Percentiles rank a stretch among this genome's conserved stretches.
These are phyloP conservation scores for Sonneratia alba DNA, from an alignment of 345 rosid species.

Conservation along the genomic window DNA sequence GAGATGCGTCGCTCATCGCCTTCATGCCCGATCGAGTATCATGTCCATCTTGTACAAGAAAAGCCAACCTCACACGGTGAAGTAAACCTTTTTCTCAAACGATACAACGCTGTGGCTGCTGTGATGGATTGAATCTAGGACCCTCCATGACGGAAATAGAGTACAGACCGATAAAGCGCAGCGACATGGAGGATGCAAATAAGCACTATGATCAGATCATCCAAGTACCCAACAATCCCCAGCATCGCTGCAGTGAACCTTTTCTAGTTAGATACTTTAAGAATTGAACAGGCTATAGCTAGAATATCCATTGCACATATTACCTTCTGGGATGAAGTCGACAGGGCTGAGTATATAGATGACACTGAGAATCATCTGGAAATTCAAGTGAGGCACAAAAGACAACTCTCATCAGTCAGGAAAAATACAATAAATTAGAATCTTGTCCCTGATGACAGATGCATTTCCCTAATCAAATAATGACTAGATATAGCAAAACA, in stretches of 20 bases:
- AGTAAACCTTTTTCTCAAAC: not conserved
- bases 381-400: conserved; percentile 5
- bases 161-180: conserved; percentile 75
- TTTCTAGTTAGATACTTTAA: not conserved
- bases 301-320: not conserved
- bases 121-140: conserved; percentile 14
- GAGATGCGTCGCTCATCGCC: not conserved
- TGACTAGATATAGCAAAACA: not conserved
- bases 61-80: not conserved
- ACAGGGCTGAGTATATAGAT: conserved; percentile 76
- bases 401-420: conserved; percentile 2
- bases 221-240: conserved; percentile 73
- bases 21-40: not conserved
- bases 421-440: too few species aligned
- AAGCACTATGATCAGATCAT: conserved; percentile 57
- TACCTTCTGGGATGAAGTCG: conserved; percentile 91
- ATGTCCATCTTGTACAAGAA: not conserved
- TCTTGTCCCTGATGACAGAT: not conserved
- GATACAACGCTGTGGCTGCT: not conserved
- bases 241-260: conserved; percentile 34
- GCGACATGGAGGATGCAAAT: conserved; percentile 78
- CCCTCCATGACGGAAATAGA: conserved; percentile 69
- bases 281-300: not conserved
- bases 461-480: not conserved
- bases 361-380: conserved; percentile 59